Evolutionary conservation across 177 flowering plant genomes (phyloP), one percentile per base, ranked within the genome.

Genomic region (Vitis hybrid): DNA sequence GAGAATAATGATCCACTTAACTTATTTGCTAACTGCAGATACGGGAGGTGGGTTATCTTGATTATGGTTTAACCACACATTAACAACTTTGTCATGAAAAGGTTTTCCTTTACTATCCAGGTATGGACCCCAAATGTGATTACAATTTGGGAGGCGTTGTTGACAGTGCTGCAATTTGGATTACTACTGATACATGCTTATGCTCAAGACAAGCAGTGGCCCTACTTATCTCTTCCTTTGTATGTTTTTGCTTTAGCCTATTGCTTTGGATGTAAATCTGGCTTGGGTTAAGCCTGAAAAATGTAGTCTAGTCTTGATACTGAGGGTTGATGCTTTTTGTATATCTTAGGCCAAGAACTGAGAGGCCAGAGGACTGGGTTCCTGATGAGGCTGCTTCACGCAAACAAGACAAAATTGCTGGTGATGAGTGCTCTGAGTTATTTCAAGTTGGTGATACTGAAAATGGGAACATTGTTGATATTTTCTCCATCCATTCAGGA

Each of bases 131-230:
- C 98, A 56, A 79, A 83, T 70, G 87, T 86, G 35, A 66, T 94
- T 64, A 92, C 98, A 10, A 62, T 94, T 50, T 86, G 84, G 94
- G 97, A 92, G 76, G 88, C 98, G 73, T 76, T 86, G 15, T 76
- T 94, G 78, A 94, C 98, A 27, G 97, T 94, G 24, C 74, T 92
- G 68, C 95, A 90, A 70, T 91, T 64, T 82, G 97, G 89, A 58
- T 81, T 94, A 62, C 79, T 94, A 62, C 82, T 92, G 65, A 66
- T 83, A 30, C 97, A 94, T 88, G 97, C 97, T 60, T 92, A 94
- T 85, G 97, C 88, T 66, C 98, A 94, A 84, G 97, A 92, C 81
- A 94, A 92, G 84, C 90, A 88, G 54, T 91, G 89, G 94, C 97
- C 98, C 15, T 94, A 82, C 77, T 12, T 94, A 18, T 92, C 97